Base-by-base conservation (phyloP, 2,329 filamentous ascomycete species). In the Aspergillus hortae region DNA sequence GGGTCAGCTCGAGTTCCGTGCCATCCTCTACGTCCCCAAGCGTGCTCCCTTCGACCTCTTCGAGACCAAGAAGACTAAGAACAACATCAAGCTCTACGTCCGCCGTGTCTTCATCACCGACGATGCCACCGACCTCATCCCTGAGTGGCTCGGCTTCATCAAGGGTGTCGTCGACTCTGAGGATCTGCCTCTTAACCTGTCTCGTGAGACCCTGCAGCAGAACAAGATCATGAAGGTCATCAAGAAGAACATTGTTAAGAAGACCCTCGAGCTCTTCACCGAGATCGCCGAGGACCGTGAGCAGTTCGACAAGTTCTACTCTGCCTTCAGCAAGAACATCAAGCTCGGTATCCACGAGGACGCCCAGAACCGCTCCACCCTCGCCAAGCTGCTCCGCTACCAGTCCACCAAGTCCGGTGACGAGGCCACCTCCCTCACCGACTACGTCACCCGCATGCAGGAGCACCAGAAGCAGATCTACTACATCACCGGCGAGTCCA, bases 161-260 rank as follows among this genome's bases (percentile, higher is more conserved):
- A 99, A 99, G 89, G 94, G 94, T 88, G 94, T 99, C 68, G 94
- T 99, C 76, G 94, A 99, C 81, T 99, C 94, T 70, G 94, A 99
- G 85, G 94, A 99, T 77, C 89, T 99, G 59, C 94, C 94, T 67
- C 89, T 99, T 77, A 99, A 99, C 87, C 79, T 99, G 81, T 97
- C 94, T 72, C 94, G 94, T 88, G 94, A 99, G 87, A 97, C 92
- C 53, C 90, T 99, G 46, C 94, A 99, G 82, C 94, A 97, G 85
- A 99, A 97, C 89, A 97, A 97, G 91, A 99, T 99, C 84, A 97
- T 97, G 94, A 97, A 97, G 89, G 94, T 97, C 77, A 97, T 97
- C 86, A 95, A 95, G 87, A 99, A 99, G 91, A 99, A 99, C 88
- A 96, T 99, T 63, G 92, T 99, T 84, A 99, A 97, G 92, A 99